phyloP scores from a whole-genome alignment of 305 asterid genomes.

The Fraxinus greggii region DNA sequence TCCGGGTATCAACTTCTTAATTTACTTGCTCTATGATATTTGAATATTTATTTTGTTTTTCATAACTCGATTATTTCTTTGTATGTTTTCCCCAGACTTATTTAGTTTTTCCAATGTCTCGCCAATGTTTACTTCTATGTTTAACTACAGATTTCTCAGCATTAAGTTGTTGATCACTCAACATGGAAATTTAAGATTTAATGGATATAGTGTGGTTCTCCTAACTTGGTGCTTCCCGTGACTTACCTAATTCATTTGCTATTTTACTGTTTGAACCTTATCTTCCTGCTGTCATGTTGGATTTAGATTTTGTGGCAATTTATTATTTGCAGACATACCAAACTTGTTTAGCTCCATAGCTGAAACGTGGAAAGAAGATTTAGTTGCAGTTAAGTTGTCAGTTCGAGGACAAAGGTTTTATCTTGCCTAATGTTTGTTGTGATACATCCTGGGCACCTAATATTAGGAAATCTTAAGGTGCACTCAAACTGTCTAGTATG shows the following conservation, averaged over 20 bases:
- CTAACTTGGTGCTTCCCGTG: background rate
- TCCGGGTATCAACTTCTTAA: constrained; percentile 51
- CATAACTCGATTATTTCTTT: background rate
- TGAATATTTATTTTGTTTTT: background rate
- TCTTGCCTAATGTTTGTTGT: constrained; percentile 21
- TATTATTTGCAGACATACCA: constrained; percentile 21
- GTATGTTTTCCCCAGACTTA: background rate
- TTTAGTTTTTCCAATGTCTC: background rate
- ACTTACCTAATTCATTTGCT: constrained; percentile 6
- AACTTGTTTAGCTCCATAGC: constrained; percentile 22
- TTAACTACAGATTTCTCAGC: background rate
- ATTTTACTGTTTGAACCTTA: background rate
- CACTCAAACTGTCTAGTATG: background rate
- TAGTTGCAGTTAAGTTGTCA: constrained; percentile 31
- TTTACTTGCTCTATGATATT: background rate
- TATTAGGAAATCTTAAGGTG: constrained; percentile 4
- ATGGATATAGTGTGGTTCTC: background rate
- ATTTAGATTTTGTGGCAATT: background rate
- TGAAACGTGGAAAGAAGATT: constrained; percentile 21
- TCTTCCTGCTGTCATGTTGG: background rate
- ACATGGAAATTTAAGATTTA: background rate
- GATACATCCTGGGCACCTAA: constrained; percentile 26
- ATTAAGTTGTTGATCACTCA: background rate
- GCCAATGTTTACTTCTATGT: background rate
- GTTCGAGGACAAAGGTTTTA: constrained; percentile 7